These are phyloP conservation scores for Colletotrichum brevisporum DNA, from an alignment of 2,329 filamentous ascomycete genomes.

Conservation along the genomic window DNA sequence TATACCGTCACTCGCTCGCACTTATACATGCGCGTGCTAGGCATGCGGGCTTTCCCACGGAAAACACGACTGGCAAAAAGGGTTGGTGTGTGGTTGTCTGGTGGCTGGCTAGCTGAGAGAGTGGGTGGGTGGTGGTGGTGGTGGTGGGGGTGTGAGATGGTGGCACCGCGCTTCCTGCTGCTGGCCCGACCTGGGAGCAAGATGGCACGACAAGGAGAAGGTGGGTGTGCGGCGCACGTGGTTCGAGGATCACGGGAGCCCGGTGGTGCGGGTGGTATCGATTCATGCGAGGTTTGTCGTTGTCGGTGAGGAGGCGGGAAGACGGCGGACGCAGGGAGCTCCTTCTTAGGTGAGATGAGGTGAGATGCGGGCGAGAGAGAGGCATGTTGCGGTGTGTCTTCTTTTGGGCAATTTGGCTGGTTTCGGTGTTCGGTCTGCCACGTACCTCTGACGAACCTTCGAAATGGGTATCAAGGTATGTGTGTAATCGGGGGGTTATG, in stretches of 20 bases:
- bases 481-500: too few species aligned
- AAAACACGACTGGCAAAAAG: too few species aligned
- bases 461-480: too few species aligned
- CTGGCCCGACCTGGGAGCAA: background rate
- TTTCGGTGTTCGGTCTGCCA: background rate
- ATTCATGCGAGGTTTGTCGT: background rate
- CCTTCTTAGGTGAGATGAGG: conserved; percentile 15
- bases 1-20: too few species aligned
- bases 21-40: too few species aligned
- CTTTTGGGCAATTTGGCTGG: background rate
- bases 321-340: background rate
- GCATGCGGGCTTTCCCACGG: too few species aligned
- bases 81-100: too few species aligned
- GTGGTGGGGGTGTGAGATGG: background rate
- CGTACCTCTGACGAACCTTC: too few species aligned
- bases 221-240: conserved; percentile 35
- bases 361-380: background rate
- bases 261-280: too few species aligned
- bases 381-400: background rate
- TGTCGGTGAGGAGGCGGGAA: conserved; percentile 12
- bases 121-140: background rate
- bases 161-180: background rate
- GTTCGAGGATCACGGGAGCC: background rate
- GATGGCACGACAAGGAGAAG: background rate
- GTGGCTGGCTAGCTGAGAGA: too few species aligned